Evolutionary conservation across 2,329 filamentous ascomycete genomes (phyloP).

Genomic region (Colletotrichum cereale): DNA sequence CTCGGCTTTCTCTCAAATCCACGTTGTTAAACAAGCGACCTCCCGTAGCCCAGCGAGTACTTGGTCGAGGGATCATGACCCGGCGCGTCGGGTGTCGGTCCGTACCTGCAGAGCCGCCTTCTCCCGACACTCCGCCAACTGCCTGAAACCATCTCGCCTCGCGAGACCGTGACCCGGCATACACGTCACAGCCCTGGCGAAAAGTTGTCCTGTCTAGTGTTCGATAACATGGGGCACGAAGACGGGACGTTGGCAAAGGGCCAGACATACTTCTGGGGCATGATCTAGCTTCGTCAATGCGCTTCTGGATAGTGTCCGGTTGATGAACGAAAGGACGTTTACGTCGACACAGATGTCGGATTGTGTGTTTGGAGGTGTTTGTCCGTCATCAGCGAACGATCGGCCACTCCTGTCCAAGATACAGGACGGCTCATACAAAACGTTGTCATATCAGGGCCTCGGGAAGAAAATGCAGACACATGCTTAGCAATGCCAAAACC

Average conservation of each 20-base stretch:
- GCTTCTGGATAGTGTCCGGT: background rate
- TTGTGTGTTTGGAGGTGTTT: background rate
- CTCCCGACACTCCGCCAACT: conserved; percentile 18
- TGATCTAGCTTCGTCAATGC: background rate
- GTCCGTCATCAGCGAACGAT: background rate
- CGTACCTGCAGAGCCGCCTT: conserved; percentile 30
- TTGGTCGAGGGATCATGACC: background rate
- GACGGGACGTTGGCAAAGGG: background rate
- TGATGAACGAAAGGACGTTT: background rate
- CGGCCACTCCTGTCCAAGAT: background rate
- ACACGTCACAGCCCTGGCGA: background rate
- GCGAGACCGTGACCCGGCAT: conserved; percentile 15
- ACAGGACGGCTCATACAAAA: background rate
- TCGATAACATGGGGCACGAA: background rate
- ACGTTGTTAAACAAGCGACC: background rate
- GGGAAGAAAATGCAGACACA: background rate
- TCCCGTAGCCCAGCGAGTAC: background rate
- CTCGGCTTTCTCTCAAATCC: background rate
- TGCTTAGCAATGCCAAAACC: background rate
- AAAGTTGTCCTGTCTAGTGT: background rate
- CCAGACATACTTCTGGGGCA: background rate
- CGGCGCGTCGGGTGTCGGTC: conserved; percentile 2
- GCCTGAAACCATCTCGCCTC: conserved; percentile 13
- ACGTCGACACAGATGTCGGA: background rate
- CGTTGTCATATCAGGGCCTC: background rate